Base-by-base conservation (phyloP, 2,329 filamentous ascomycete species). In the Ascochyta clinopodiicola region DNA sequence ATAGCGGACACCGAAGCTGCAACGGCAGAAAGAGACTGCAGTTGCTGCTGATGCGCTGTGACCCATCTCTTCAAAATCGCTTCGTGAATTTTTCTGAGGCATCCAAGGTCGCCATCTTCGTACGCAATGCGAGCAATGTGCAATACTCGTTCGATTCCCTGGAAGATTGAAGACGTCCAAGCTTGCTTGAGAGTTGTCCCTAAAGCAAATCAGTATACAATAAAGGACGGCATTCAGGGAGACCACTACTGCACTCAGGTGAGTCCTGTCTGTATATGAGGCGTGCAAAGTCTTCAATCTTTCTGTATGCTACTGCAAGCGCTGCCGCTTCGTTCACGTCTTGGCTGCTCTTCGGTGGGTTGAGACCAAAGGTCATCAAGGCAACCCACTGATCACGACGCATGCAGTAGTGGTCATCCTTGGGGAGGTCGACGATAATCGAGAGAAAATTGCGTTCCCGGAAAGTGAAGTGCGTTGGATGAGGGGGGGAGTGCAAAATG, bases 101-200 rank as follows among this genome's bases (percentile, higher is more conserved):
- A 15, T 2, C 36, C 44, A 4, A 44, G 1, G 21, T 58, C 43
- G 3, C 39, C 38, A 13, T 50, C 19, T 13, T 66, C 57, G 32
- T 49, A 54, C 6, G 57, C 56, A 0, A 62, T 24, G 2, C 61
- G 47, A 10, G 59, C 53, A 22, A 59, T 22, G n/a, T 63, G 61
- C 12, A 61, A 17, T 0, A 57, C 46, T 13, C 56, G 43, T 6
- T 53, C 54, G 1, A 57, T 44, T 4, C 49, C 46, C 9, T 24
- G 37, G 31, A 63, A 63, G 2, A 51, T 17, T 4, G 22, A 42
- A 6, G 8, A 21, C 2, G 43, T 47, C 56, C 52, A 59, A 6
- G 21, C 29, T 3, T 51, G 34, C 15, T 31, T 44, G 4, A 21
- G 5, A 25, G 10, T 17, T 17, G 34, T 25, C 8, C 17, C 48